Conservation (phyloP, 257 asterid species). For the Fraxinus pennsylvanica region DNA sequence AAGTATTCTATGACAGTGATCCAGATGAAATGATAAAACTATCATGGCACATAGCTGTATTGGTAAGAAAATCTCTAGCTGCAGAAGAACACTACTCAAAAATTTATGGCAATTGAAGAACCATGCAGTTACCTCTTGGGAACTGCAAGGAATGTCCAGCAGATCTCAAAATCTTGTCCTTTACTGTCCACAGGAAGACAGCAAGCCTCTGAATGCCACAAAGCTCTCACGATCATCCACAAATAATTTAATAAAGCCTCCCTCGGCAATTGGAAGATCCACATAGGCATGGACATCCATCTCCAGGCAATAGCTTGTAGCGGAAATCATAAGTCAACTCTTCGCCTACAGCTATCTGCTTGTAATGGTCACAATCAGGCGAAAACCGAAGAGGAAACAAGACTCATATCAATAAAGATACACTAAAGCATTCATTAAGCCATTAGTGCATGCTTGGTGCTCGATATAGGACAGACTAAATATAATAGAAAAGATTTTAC, state of each 20-base stretch:
- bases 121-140: background rate
- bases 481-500: background rate
- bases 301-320: conserved; percentile 66
- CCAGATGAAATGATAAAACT: background rate
- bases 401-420: background rate
- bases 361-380: conserved; percentile 21
- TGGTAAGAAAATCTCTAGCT: background rate
- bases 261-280: conserved; percentile 93
- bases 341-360: conserved; percentile 84
- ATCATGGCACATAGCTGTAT: background rate
- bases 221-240: background rate
- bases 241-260: conserved; percentile 54
- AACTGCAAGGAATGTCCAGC: background rate
- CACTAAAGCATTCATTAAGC: background rate
- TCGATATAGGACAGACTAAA: background rate
- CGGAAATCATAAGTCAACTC: conserved; percentile 79
- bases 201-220: background rate
- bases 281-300: conserved; percentile 78
- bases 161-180: background rate
- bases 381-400: background rate
- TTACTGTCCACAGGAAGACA: background rate
- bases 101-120: background rate
- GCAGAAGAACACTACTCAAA: background rate
- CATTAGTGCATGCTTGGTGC: background rate
- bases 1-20: background rate